Base-by-base conservation (phyloP, 768 basidiomycete genomes). In the Xerocomellus intermedius region DNA sequence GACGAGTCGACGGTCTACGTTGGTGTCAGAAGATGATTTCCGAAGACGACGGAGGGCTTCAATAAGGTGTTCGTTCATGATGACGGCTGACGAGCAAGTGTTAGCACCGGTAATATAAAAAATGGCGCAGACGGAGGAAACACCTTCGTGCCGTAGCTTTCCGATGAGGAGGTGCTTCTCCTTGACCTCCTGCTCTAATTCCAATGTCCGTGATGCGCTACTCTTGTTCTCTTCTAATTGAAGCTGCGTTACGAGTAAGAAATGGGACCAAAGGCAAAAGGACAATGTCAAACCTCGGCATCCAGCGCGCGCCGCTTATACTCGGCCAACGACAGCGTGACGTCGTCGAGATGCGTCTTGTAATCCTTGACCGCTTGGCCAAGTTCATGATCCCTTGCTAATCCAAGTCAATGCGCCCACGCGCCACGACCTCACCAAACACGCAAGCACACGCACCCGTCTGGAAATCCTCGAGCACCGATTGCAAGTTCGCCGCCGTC, bases 31-130 rank as follows among this genome's bases (percentile, higher is more conserved):
- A 0, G 91, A 86, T 55, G 86, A 91, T 60, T 87, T 87, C 43
- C 93, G 85, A 47, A 99, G 80, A 22, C 97, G 87, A 13, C 96
- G 91, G n/a, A 99, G 82, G 4, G 97, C 97, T 72, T 98, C 96
- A 64, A 94, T 97, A 12, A 99, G 79, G 65, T 99, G 97, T 67
- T 98, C 97, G 61, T 98, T 98, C 68, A 95, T 86, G 55, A 98
- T 96, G 14, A 99, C 94, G 48, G 89, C 96, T 96, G 60, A 13
- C 21, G 21, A 37, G 9, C 33, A 21, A 17, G 5, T n/a, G 33
- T 55, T 10, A n/a, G 24, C 33, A 61, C 52, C 28, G 43, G 50
- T n/a, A 56, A 42, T 43, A 22, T 16, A 32, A 21, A 21, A 38
- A 17, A 61, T 2, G 45, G 41, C 26, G 48, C 6, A 38, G 37